Evolutionary conservation across 495 filamentous ascomycete species (phyloP).

Genomic region (Penicillium salamii): DNA sequence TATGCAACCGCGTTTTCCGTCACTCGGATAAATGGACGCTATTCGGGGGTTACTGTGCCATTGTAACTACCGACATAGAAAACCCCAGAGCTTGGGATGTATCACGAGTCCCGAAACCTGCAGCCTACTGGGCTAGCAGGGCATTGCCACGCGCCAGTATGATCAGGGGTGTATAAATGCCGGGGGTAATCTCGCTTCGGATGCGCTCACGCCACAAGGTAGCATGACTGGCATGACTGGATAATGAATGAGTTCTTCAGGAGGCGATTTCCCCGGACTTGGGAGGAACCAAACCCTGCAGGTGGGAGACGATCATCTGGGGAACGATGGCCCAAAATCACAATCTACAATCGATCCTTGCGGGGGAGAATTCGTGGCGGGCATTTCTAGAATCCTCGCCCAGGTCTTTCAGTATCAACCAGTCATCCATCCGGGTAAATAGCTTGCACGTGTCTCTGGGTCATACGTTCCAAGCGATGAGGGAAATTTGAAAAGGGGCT

Average conservation of each 20-base stretch:
- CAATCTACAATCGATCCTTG: neutral
- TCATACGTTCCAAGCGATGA: conserved; percentile 1
- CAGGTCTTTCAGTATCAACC: neutral
- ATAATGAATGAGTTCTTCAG: conserved; percentile 7
- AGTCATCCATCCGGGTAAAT: too few species aligned
- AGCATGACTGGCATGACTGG: neutral
- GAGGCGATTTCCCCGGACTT: conserved; percentile 16
- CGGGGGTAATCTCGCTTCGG: conserved; percentile 13
- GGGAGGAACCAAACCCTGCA: conserved; percentile 13
- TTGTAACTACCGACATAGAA: conserved; percentile 12
- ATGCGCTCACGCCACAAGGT: conserved; percentile 14
- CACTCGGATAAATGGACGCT: neutral
- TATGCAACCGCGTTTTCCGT: neutral
- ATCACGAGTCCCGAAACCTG: conserved; percentile 3
- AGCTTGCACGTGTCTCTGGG: neutral
- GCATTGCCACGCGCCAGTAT: conserved; percentile 17
- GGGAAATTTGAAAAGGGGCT: conserved; percentile 4
- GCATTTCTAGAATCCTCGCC: neutral
- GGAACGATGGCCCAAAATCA: conserved; percentile 1
- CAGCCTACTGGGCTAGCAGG: conserved; percentile 5
- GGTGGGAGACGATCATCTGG: conserved; percentile 14
- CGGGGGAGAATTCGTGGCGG: neutral
- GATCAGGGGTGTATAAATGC: conserved; percentile 13
- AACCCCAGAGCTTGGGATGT: conserved; percentile 1
- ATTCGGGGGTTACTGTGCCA: neutral